Conservation (phyloP, 2,329 filamentous ascomycete genomes). For the Monilinia vaccinii-corymbosi region DNA sequence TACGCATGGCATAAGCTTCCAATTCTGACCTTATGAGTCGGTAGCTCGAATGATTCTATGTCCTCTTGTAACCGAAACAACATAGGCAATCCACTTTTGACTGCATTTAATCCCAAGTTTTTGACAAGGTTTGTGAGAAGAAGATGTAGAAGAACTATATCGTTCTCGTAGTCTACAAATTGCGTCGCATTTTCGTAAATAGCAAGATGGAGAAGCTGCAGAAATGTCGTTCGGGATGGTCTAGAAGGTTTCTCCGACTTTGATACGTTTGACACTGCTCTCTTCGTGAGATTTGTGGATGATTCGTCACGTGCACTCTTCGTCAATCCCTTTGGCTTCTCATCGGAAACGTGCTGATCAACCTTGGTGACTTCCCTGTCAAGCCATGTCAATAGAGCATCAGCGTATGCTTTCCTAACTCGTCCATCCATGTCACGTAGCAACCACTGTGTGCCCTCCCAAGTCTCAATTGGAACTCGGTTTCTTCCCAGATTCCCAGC, state of each 20-base stretch:
- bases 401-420: conserved; percentile 77
- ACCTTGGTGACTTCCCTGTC: conserved; percentile 63
- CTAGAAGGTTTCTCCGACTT: conserved; percentile 29
- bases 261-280: conserved; percentile 61
- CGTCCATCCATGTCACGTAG: conserved; percentile 68
- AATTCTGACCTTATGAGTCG: conserved; percentile 65
- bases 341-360: conserved; percentile 55
- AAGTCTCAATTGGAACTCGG: conserved; percentile 69
- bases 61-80: conserved; percentile 81
- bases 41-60: conserved; percentile 56
- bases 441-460: conserved; percentile 96
- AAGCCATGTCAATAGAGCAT: conserved; percentile 78
- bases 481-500: conserved; percentile 62
- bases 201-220: conserved; percentile 74
- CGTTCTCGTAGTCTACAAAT: conserved; percentile 59
- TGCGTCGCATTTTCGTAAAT: conserved; percentile 85
- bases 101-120: conserved; percentile 74
- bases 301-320: conserved; percentile 25
- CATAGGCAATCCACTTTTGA: conserved; percentile 75
- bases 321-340: conserved; percentile 37
- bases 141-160: conserved; percentile 68
- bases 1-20: conserved; percentile 85
- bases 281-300: conserved; percentile 32
- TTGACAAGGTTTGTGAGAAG: conserved; percentile 66
- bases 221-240: conserved; percentile 42